phyloP scores from a whole-genome alignment of 2,329 filamentous ascomycete genomes.

The Cercospora sesami region DNA sequence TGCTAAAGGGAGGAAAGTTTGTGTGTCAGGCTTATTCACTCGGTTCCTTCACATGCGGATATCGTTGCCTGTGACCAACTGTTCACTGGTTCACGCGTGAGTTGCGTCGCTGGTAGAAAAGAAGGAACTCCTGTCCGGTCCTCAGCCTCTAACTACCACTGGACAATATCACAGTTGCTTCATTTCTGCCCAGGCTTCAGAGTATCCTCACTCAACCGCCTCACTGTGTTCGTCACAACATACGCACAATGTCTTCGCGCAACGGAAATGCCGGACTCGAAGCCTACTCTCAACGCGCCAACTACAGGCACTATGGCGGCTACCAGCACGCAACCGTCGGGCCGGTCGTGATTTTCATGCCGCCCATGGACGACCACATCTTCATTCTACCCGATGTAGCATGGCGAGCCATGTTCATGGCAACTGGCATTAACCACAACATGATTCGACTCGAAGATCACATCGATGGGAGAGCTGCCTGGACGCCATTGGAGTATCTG shows the following conservation, averaged over 20 bases:
- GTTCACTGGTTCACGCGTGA: neutral
- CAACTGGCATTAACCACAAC: neutral
- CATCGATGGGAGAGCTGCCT: neutral
- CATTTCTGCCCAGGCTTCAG: neutral
- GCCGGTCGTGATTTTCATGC: neutral
- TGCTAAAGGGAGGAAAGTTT: neutral
- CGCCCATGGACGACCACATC: neutral
- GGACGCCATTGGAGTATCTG: constrained; percentile 1
- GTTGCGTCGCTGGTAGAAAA: neutral
- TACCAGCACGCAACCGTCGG: neutral
- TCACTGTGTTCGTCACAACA: neutral
- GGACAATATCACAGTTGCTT: neutral
- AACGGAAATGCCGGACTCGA: neutral
- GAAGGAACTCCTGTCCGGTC: neutral
- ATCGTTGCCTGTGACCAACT: neutral
- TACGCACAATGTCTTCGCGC: neutral
- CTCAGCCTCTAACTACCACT: neutral
- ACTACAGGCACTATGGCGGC: neutral
- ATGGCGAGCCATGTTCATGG: neutral
- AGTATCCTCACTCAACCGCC: neutral
- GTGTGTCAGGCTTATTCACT: neutral
- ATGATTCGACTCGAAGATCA: constrained; percentile 4
- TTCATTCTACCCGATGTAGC: neutral
- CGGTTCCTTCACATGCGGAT: neutral
- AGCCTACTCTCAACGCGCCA: neutral